phyloP scores from a whole-genome alignment of 371 early-diverging fungal species.

The Capniomyces stellatus region DNA sequence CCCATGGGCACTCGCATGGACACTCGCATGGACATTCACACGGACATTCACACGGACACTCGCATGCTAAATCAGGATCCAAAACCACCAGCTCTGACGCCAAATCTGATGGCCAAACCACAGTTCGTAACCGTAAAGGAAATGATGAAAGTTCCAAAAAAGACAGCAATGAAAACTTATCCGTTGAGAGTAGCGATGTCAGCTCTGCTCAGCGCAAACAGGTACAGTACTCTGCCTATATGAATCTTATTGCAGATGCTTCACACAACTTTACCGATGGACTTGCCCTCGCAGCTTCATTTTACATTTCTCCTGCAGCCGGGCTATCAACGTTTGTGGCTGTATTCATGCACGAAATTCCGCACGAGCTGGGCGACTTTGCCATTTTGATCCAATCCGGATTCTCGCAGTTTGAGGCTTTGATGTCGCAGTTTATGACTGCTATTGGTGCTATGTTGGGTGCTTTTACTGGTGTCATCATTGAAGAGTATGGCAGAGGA shows the following conservation, averaged over 20 bases:
- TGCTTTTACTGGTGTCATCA: constrained; percentile 55
- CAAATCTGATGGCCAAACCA: constrained; percentile 23
- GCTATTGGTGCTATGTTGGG: constrained; percentile 67
- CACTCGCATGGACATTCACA: constrained; percentile 21
- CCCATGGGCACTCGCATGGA: constrained; percentile 33
- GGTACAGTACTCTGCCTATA: constrained; percentile 54
- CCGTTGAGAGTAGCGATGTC: background rate
- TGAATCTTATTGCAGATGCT: constrained; percentile 71
- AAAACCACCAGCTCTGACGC: constrained; percentile 3
- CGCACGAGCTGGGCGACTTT: constrained; percentile 84
- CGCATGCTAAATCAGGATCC: too few species aligned
- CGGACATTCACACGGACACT: constrained; percentile 5
- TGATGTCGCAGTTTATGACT: constrained; percentile 69
- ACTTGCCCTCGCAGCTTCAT: constrained; percentile 76
- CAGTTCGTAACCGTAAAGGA: constrained; percentile 1
- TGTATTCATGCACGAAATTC: constrained; percentile 86
- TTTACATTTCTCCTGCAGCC: constrained; percentile 60
- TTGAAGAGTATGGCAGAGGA: constrained; percentile 44
- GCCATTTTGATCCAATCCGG: constrained; percentile 75
- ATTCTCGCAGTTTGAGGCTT: constrained; percentile 48
- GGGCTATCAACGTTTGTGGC: constrained; percentile 76
- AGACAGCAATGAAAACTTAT: background rate
- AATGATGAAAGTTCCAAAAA: background rate
- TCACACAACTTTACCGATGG: constrained; percentile 88
- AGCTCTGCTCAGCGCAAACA: constrained; percentile 3